phyloP scores from a whole-genome alignment of 768 basidiomycete genomes.

The Trametes sanguinea region DNA sequence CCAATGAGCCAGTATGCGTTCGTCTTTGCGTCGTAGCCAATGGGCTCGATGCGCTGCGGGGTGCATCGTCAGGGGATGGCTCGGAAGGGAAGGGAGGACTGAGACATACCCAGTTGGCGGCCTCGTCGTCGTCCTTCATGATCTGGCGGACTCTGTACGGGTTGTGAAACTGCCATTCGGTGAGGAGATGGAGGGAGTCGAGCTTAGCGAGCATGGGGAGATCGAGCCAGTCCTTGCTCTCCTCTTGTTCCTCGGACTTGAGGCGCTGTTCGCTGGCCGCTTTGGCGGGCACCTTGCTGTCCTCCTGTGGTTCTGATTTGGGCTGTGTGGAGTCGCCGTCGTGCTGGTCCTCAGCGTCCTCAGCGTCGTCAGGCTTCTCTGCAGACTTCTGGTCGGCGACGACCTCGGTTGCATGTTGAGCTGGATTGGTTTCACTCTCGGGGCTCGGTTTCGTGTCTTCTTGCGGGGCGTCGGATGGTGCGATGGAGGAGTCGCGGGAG shows the following conservation, averaged over 20 bases:
- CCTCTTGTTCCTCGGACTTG: constrained; percentile 30
- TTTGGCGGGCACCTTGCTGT: not conserved
- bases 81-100: not conserved
- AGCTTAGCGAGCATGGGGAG: constrained; percentile 73
- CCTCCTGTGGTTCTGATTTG: constrained; percentile 15
- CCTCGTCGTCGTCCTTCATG: constrained; percentile 81
- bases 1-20: constrained; percentile 90
- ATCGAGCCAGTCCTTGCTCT: constrained; percentile 67
- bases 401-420: constrained; percentile 22
- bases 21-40: constrained; percentile 76
- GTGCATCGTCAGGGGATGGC: not conserved
- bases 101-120: constrained; percentile 69
- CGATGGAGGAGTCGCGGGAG: constrained; percentile 28
- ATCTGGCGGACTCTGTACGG: constrained; percentile 64
- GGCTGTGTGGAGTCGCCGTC: constrained; percentile 1
- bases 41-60: constrained; percentile 75
- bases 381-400: not conserved
- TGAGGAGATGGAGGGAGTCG: constrained; percentile 69
- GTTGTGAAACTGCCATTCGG: constrained; percentile 89
- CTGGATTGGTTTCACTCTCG: not conserved
- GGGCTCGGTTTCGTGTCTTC: constrained; percentile 5
- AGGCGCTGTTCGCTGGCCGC: constrained; percentile 1
- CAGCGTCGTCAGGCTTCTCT: not conserved
- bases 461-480: constrained; percentile 15
- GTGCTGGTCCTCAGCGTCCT: not conserved